Percentiles rank a stretch among this genome's conserved stretches.
Evolutionary conservation across 2,329 filamentous ascomycete species (phyloP).

Genomic region (Talaromyces sp.): DNA sequence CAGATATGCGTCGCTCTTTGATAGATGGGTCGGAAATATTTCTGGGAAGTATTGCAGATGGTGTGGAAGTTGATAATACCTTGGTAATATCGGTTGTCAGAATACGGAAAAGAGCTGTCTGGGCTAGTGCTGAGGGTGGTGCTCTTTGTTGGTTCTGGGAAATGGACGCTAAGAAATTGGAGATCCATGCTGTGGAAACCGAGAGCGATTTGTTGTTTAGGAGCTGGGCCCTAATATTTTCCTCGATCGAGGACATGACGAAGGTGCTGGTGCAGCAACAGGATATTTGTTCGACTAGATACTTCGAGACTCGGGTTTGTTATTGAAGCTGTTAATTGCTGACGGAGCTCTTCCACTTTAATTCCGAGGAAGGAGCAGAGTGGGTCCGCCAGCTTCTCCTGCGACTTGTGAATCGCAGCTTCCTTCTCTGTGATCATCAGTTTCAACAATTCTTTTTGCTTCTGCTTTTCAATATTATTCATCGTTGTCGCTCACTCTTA

Average conservation of each 20-base stretch:
- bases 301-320: neutral
- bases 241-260: conserved; percentile 27
- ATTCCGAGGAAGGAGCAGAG: neutral
- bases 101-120: conserved; percentile 77
- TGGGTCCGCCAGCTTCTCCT: neutral
- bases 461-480: neutral
- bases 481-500: neutral
- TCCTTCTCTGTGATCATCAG: neutral
- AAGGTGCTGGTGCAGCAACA: neutral
- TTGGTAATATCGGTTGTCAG: conserved; percentile 72
- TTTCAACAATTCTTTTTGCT: neutral
- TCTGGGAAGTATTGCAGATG: conserved; percentile 51
- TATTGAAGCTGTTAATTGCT: neutral
- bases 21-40: conserved; percentile 54
- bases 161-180: conserved; percentile 57
- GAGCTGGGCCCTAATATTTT: conserved; percentile 51
- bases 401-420: neutral
- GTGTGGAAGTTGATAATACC: conserved; percentile 52
- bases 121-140: conserved; percentile 67
- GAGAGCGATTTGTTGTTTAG: conserved; percentile 52
- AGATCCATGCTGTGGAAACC: conserved; percentile 62
- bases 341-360: neutral
- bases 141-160: conserved; percentile 51
- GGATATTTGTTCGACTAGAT: neutral
- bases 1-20: conserved; percentile 56